Base-by-base conservation (phyloP, 2,329 filamentous ascomycete genomes). In the Aspergillus japonicus region DNA sequence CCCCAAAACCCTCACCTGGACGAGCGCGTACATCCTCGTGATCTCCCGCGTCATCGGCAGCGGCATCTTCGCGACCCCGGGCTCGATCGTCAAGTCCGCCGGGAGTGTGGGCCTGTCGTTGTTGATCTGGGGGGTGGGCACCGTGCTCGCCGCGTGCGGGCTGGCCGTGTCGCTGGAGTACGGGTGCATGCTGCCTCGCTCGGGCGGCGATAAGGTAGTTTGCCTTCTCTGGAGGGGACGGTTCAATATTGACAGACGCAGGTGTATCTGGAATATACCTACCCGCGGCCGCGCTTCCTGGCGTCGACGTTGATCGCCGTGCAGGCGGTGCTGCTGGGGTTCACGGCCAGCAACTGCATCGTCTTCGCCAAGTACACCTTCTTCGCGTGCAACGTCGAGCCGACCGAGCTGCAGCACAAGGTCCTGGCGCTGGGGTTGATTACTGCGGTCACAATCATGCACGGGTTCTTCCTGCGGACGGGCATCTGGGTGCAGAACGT, bases 61-160 rank as follows among this genome's bases (percentile, higher is more conserved):
- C 66, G 88, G 88, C 26, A 89, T 91, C 63, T 91, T 91, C 67
- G 87, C 88, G 0, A 90, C 87, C 0, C 89, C 87, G 0, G 88
- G 86, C 0, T 82, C 87, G 4, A 89, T 92, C 53, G 80, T 89
- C 3, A 82, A 85, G 42, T 83, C 85, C 0, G 85, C 87, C 2
- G 89, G 89, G 1, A 91, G 87, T 57, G 80, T 88, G 0, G 88
- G 87, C 0, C 74, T 90, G 2, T 82, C 86, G 0, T 72, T 91
- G 1, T 63, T 82, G 0, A 72, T 91, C 3, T 91, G 89, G 89
- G 57, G 88, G 0, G 72, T 85, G 0, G 88, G 88, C 1, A 85
- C 86, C 0, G 65, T 86, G 1, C 77, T 90, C 7, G 83, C 86
- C 0, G 86, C 82, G 7, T 87, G 83, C 54, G 86, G 85, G 0